Conservation (phyloP, 257 asterid genomes). For the Marsdenia floribunda region DNA sequence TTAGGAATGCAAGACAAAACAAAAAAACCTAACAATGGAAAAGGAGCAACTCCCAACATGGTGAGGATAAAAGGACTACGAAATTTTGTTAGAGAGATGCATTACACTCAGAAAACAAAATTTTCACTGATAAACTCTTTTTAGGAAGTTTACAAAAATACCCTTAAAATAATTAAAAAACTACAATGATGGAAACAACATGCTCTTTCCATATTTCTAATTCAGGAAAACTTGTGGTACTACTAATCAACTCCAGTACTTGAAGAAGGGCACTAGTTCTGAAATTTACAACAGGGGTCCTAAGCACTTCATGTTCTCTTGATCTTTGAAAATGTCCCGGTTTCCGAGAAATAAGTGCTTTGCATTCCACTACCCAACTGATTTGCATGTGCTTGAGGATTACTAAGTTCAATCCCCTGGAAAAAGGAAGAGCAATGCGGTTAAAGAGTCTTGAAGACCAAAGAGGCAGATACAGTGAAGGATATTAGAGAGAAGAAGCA, state of each 20-base stretch:
- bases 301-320: conserved; percentile 44
- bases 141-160: too few species aligned
- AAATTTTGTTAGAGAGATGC: too few species aligned
- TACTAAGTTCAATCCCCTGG: conserved; percentile 94
- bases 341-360: conserved; percentile 89
- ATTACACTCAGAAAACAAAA: too few species aligned
- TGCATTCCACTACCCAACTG: conserved; percentile 86
- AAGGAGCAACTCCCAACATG: too few species aligned
- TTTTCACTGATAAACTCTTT: too few species aligned
- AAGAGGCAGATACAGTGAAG: background rate
- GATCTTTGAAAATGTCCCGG: conserved; percentile 89
- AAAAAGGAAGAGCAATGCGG: background rate
- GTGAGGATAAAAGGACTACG: too few species aligned
- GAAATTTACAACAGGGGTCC: background rate
- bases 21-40: too few species aligned
- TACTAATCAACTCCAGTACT: background rate
- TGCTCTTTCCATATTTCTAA: too few species aligned
- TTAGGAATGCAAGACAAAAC: too few species aligned
- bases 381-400: conserved; percentile 72
- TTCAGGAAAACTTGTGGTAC: background rate
- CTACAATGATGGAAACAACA: too few species aligned
- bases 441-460: background rate
- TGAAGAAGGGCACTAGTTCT: background rate
- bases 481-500: background rate
- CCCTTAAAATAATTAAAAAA: too few species aligned